These are phyloP conservation scores for Buxus sempervirens DNA, from an alignment of 164 flowering plant species.

Conservation along the genomic window DNA sequence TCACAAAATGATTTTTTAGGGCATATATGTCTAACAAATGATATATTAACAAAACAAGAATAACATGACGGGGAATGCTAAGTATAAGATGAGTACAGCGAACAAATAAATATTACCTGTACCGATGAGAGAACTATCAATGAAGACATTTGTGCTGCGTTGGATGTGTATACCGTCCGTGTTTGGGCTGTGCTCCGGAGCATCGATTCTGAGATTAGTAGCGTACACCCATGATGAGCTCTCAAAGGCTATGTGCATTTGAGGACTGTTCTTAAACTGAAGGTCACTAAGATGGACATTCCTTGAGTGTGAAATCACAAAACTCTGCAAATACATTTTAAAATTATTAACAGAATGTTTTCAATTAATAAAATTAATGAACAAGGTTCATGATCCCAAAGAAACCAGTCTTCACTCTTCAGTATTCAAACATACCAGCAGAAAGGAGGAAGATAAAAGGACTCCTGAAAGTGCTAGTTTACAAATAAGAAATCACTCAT, in stretches of 20 bases:
- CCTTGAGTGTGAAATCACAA: conserved; percentile 8
- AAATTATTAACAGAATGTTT: neutral
- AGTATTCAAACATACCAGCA: too few species aligned
- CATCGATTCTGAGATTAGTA: conserved; percentile 14
- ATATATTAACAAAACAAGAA: too few species aligned
- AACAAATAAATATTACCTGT: conserved; percentile 14
- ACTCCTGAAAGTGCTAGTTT: too few species aligned
- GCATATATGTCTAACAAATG: too few species aligned
- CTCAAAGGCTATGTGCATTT: conserved; percentile 24
- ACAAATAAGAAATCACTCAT: too few species aligned
- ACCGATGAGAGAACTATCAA: conserved; percentile 18
- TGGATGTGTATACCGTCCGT: conserved; percentile 41
- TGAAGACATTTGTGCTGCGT: conserved; percentile 7
- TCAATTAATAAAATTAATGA: too few species aligned
- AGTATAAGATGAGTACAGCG: neutral
- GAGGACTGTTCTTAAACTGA: conserved; percentile 18
- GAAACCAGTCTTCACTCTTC: too few species aligned
- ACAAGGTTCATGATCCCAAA: too few species aligned
- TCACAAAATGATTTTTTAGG: too few species aligned
- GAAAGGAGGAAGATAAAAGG: too few species aligned
- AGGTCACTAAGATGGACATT: conserved; percentile 16
- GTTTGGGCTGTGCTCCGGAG: conserved; percentile 38
- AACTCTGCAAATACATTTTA: conserved; percentile 4
- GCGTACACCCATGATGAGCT: neutral
- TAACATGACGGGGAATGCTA: neutral